These are phyloP conservation scores for Mycosphaerella sp. DNA, from an alignment of 2,329 filamentous ascomycete species.

Conservation along the genomic window DNA sequence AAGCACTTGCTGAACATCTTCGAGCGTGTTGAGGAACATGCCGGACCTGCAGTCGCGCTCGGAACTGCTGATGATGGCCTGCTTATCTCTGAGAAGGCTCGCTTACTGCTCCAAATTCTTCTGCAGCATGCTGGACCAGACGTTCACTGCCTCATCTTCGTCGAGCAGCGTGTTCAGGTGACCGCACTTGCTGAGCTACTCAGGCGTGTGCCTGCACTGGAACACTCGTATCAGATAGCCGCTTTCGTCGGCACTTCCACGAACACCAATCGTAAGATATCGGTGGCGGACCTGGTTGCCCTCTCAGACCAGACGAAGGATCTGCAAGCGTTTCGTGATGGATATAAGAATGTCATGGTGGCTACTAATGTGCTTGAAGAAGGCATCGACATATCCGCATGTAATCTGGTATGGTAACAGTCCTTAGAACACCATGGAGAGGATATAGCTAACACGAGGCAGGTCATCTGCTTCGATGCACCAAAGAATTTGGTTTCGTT, in stretches of 20 bases:
- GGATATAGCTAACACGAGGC: not conserved
- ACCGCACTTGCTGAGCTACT: constrained; percentile 35
- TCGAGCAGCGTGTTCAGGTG: constrained; percentile 41
- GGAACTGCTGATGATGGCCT: not conserved
- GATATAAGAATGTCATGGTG: constrained; percentile 52
- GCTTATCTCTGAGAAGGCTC: constrained; percentile 20
- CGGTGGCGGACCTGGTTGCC: constrained; percentile 47
- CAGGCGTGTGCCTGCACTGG: constrained; percentile 22
- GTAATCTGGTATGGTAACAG: constrained; percentile 45
- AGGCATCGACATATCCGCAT: constrained; percentile 57
- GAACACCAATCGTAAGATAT: constrained; percentile 39
- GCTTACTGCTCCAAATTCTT: constrained; percentile 34
- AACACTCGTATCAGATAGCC: constrained; percentile 36
- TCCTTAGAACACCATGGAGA: not conserved
- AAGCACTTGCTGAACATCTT: constrained; percentile 26
- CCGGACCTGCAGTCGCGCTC: not conserved
- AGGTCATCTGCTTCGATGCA: constrained; percentile 56
- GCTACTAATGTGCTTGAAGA: constrained; percentile 56
- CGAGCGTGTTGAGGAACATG: constrained; percentile 1
- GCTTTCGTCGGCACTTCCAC: constrained; percentile 51
- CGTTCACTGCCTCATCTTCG: constrained; percentile 43
- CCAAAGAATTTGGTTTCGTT: constrained; percentile 59
- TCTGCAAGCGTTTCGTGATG: constrained; percentile 49
- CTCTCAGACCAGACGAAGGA: constrained; percentile 46
- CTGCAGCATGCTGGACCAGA: constrained; percentile 29